Evolutionary conservation across 768 basidiomycete genomes (phyloP).

Genomic region (Mycena filopes): DNA sequence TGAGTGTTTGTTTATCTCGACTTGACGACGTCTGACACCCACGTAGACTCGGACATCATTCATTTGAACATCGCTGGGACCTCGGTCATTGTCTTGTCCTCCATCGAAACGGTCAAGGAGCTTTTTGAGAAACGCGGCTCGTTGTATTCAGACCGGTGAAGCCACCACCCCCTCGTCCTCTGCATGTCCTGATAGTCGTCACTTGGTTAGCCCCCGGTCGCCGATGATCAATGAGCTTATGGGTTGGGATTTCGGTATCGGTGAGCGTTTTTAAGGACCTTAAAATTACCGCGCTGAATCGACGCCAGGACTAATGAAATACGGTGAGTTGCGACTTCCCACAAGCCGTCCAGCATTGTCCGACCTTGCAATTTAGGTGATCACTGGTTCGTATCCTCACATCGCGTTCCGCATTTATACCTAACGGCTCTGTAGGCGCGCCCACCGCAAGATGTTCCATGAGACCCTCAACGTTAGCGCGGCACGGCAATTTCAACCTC

Average conservation of each 20-base stretch:
- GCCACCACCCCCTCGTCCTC: background rate
- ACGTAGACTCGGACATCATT: constrained; percentile 43
- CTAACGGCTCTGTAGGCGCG: constrained; percentile 4
- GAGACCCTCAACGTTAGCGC: constrained; percentile 3
- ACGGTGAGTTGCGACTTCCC: too few species aligned
- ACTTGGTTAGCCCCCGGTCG: background rate
- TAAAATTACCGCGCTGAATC: too few species aligned
- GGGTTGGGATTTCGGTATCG: constrained; percentile 6
- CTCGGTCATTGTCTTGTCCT: constrained; percentile 46
- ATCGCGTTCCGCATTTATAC: too few species aligned
- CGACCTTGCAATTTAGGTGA: too few species aligned
- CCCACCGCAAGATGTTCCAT: constrained; percentile 12
- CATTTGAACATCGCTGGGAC: constrained; percentile 41
- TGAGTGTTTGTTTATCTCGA: constrained; percentile 23
- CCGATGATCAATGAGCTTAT: background rate
- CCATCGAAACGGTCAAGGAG: constrained; percentile 49
- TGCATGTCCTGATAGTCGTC: background rate
- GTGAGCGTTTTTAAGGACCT: background rate
- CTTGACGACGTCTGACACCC: constrained; percentile 12
- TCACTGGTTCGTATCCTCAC: too few species aligned
- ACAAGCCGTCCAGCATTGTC: too few species aligned
- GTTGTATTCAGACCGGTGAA: constrained; percentile 52
- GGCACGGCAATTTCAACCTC: constrained; percentile 6
- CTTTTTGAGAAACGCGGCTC: constrained; percentile 54
- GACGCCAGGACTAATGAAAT: too few species aligned